Evolutionary conservation across 1,284 basidiomycete genomes (phyloP).

Genomic region (Ustilago esculenta): DNA sequence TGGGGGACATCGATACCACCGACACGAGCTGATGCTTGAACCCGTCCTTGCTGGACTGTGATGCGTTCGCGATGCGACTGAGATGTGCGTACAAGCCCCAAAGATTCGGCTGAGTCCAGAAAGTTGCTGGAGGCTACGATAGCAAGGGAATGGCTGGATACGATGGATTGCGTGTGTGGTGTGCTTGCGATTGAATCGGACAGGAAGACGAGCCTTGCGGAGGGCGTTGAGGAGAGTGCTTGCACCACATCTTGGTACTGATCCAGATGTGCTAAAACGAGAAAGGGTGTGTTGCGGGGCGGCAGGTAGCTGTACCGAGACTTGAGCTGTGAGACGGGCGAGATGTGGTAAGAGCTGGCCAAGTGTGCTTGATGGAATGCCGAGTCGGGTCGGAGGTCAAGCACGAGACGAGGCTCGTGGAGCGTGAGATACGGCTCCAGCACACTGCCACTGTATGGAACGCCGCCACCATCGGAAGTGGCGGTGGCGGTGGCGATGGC

Average conservation of each 20-base stretch:
- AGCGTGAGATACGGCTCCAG: slow-evolving; percentile 17
- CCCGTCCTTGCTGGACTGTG: not conserved
- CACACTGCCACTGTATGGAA: not conserved
- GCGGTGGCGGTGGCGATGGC: too few relatives aligned
- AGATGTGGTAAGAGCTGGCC: slow-evolving; percentile 27
- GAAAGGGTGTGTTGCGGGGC: slow-evolving; percentile 23
- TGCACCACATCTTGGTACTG: slow-evolving; percentile 16
- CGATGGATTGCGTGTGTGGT: too few relatives aligned
- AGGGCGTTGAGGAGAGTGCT: slow-evolving; percentile 11
- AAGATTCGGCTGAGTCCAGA: slow-evolving; percentile 2
- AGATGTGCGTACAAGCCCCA: slow-evolving; percentile 12
- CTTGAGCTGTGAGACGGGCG: slow-evolving; percentile 25
- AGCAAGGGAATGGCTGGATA: too few relatives aligned
- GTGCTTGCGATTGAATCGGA: not conserved
- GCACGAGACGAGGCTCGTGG: slow-evolving; percentile 24
- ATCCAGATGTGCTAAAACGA: slow-evolving; percentile 15
- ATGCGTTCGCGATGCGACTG: slow-evolving; percentile 5
- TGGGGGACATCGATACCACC: slow-evolving; percentile 30
- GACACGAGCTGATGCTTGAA: too few relatives aligned
- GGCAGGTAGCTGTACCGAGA: slow-evolving; percentile 47
- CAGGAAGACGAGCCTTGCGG: slow-evolving; percentile 21
- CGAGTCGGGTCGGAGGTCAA: slow-evolving; percentile 25
- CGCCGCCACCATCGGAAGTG: too few relatives aligned
- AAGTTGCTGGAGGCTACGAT: not conserved
- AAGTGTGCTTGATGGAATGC: slow-evolving; percentile 34